Base-by-base conservation (phyloP, 306 rosid species). In the Pyrus communis region DNA sequence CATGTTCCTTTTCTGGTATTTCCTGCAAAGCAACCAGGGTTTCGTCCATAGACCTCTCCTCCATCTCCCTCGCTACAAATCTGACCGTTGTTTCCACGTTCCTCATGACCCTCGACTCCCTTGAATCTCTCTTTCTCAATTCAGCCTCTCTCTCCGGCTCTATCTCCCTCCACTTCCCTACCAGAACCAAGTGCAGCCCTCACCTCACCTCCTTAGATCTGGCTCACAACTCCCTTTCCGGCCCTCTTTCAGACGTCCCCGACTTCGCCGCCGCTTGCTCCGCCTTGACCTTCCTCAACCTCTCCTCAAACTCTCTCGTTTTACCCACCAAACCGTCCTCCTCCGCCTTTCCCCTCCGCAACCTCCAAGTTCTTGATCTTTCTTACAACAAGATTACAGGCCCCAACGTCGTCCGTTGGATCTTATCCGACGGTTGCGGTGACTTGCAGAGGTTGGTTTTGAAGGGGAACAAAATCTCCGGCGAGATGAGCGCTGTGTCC, bases 181-280 rank as follows among this genome's bases (percentile, higher is more conserved):
- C 74, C 10, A 71, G 68, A 23, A 77, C 82, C 70, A 85, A 83
- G 79, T 92, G 99, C 70, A 12, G 84, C 74, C 31, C 90, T 69
- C 40, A 87, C 15, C 84, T 96, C 52, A 45, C 85, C 74, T 2
- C 83, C 78, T 0, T 96, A 84, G 98, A 96, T 92, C 99, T 96
- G 12, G 83, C 99, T 3, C 81, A 27, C 4, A 96, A 96, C 87
- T 2, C 42, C 9, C 28, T 96, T 49, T 89, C 93, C 21, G 96
- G 91, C 0, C 78, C 88, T 9, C 19, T 92, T 10, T 79, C 85
- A 0, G 83, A 77, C 49, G 40, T 86, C 9, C 68, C 96, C 3
- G 73, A 30, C 59, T 77, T 92, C 1, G 46, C 80, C 10, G 42
- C 85, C 11, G 46, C 85, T 3, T 96, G 99, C 77, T 28, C 87